phyloP scores from a whole-genome alignment of 768 basidiomycete species.

The Boletus tomentosulus region DNA sequence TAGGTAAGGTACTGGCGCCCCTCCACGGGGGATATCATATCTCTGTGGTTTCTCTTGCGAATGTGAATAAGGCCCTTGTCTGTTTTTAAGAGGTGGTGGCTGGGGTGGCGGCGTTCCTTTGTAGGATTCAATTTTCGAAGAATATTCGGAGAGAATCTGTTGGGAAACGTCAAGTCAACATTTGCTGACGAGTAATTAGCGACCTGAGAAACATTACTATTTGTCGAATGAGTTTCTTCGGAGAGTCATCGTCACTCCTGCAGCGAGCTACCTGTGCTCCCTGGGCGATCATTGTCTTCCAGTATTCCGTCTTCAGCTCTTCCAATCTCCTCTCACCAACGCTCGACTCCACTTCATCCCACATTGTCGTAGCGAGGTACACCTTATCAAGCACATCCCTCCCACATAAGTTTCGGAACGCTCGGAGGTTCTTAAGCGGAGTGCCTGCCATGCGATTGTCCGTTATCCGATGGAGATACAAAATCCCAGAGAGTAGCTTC shows the following conservation, averaged over 20 bases:
- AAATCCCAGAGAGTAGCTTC: slow-evolving; percentile 29
- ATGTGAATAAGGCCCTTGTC: no score
- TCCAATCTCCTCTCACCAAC: slow-evolving; percentile 19
- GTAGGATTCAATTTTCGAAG: no score
- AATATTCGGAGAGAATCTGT: no score
- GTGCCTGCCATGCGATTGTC: slow-evolving; percentile 35
- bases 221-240: not conserved
- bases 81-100: no score
- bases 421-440: slow-evolving; percentile 29
- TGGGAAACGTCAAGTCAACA: no score
- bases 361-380: slow-evolving; percentile 36
- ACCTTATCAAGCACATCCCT: slow-evolving; percentile 25
- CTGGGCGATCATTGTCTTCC: slow-evolving; percentile 6
- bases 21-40: no score
- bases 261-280: not conserved
- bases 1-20: no score
- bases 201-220: no score
- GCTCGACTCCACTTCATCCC: slow-evolving; percentile 26
- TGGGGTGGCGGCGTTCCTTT: no score
- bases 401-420: slow-evolving; percentile 31
- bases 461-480: slow-evolving; percentile 40
- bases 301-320: slow-evolving; percentile 7
- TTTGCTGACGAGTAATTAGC: no score
- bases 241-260: not conserved
- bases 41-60: no score